Percentiles rank a stretch among this genome's conserved stretches.
phyloP scores from a whole-genome alignment of 1,284 basidiomycete genomes.

The Cryptococcus jaspeensis region DNA sequence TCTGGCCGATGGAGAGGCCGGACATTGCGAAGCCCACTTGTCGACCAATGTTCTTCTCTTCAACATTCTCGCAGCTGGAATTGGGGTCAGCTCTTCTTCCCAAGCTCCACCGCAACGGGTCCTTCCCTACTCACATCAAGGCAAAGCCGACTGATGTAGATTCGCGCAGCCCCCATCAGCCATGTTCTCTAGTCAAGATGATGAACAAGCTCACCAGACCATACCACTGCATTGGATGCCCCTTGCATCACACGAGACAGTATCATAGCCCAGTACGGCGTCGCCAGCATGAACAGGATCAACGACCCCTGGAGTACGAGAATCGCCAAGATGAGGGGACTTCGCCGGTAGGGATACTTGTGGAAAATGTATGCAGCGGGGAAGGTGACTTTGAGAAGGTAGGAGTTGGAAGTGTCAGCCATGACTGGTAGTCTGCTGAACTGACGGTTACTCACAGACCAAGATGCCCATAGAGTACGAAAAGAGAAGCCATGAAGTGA shows the following conservation, averaged over 20 bases:
- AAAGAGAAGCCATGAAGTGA: constrained; percentile 43
- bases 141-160: constrained; percentile 22
- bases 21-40: constrained; percentile 71
- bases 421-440: too few species aligned
- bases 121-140: constrained; percentile 26
- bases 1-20: constrained; percentile 62
- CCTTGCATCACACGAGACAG: constrained; percentile 70
- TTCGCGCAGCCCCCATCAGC: background rate
- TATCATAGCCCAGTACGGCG: constrained; percentile 68
- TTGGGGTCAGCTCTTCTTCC: background rate
- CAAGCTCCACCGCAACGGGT: background rate
- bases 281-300: constrained; percentile 76
- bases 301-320: constrained; percentile 44
- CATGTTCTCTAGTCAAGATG: too few species aligned
- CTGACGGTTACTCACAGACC: constrained; percentile 28
- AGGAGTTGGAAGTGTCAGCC: background rate
- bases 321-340: constrained; percentile 60
- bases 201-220: constrained; percentile 76
- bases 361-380: constrained; percentile 69
- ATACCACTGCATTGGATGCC: constrained; percentile 68
- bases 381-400: constrained; percentile 63
- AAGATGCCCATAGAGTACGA: constrained; percentile 43
- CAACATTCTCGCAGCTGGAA: constrained; percentile 65
- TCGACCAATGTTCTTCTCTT: constrained; percentile 61
- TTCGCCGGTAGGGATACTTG: constrained; percentile 55